Evolutionary conservation across 768 basidiomycete genomes (phyloP).

Genomic region (Chlorophyllum brunneum): DNA sequence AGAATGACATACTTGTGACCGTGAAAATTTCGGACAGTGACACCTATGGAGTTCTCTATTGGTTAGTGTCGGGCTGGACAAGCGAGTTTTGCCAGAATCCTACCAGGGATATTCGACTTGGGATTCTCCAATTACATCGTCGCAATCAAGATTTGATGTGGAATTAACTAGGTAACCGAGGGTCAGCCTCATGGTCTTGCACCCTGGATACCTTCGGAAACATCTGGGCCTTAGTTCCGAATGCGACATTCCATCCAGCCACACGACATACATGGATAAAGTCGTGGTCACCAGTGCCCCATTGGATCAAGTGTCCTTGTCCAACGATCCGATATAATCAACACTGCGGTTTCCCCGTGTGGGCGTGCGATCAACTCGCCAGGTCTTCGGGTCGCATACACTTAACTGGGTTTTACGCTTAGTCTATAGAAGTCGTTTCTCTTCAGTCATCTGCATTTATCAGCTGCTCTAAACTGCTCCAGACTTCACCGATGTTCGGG

Average conservation of each 20-base stretch:
- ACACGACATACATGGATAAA: background rate
- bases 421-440: background rate
- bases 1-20: background rate
- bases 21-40: conserved; percentile 3
- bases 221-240: background rate
- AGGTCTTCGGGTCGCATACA: background rate
- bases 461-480: background rate
- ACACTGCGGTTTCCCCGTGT: background rate
- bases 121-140: background rate
- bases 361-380: too few relatives aligned
- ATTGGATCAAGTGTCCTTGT: background rate
- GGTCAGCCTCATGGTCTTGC: conserved; percentile 2
- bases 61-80: background rate
- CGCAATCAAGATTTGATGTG: conserved; percentile 7
- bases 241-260: background rate
- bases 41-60: background rate
- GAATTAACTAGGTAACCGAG: background rate
- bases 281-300: too few relatives aligned
- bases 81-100: background rate
- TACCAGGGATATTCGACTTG: conserved; percentile 1
- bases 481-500: background rate
- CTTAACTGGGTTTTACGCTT: background rate
- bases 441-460: conserved; percentile 1
- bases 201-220: background rate
- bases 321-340: background rate